These are phyloP conservation scores for Exutisphaerella laricina DNA, from an alignment of 2,329 filamentous ascomycete genomes.

Conservation along the genomic window DNA sequence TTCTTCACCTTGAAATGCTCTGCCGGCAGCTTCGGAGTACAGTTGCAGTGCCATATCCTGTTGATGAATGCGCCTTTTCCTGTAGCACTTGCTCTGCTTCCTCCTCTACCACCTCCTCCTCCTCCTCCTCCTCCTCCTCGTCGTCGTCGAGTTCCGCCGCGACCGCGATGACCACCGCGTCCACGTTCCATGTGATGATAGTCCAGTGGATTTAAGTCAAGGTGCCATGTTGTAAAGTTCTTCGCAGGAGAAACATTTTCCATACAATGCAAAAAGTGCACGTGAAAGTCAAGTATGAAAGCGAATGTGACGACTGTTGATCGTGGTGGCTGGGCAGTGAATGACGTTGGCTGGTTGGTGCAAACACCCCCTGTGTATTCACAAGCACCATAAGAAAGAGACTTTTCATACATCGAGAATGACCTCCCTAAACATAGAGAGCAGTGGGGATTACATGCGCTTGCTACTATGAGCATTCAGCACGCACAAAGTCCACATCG, in stretches of 20 bases:
- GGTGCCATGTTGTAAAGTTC: not conserved
- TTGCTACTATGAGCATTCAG: too few species aligned
- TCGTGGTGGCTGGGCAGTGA: too few species aligned
- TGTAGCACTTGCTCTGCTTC: constrained; percentile 5
- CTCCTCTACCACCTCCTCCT: constrained; percentile 4
- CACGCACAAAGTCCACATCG: too few species aligned
- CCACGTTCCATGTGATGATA: not conserved
- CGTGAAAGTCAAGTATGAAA: too few species aligned
- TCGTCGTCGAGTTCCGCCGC: constrained; percentile 9
- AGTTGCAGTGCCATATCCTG: constrained; percentile 51
- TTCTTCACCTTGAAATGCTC: constrained; percentile 55
- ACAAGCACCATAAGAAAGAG: too few species aligned
- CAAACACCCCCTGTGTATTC: too few species aligned
- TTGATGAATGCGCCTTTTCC: constrained; percentile 30
- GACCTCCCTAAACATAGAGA: too few species aligned
- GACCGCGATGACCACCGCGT: constrained; percentile 2
- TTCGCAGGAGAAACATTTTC: not conserved
- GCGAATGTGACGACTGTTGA: too few species aligned
- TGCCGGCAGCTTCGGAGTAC: constrained; percentile 49
- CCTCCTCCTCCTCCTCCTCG: constrained; percentile 5
- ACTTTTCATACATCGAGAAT: too few species aligned
- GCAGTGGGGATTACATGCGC: too few species aligned
- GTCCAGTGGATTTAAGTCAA: not conserved
- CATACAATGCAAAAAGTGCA: not conserved
- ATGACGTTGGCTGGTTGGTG: too few species aligned